Base-by-base conservation (phyloP, 176 grass and related monocot genomes). In the Aegilops tauschii region DNA sequence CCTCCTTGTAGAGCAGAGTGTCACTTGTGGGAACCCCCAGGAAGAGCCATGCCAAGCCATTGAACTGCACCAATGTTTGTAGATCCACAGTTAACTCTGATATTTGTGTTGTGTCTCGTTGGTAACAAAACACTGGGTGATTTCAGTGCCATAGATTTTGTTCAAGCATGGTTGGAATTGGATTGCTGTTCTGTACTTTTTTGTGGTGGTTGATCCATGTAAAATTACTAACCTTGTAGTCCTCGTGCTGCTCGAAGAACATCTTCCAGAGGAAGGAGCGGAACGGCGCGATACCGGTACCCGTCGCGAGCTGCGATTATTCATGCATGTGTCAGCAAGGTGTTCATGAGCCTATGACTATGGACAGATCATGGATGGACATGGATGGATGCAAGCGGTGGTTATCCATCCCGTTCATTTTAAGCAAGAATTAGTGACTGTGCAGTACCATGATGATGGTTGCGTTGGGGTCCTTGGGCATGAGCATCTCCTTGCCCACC, bases 381-480 rank as follows among this genome's bases (percentile, higher is more conserved):
- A 49, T 49, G n/a, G 40, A 44, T 44, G 40, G 40, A 73, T 74
- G 12, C n/a, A 28, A 25, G 1, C 14, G 17, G 0, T 73, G 11
- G 3, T 45, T 8, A 50, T 76, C 13, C 23, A 66, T 66, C 3
- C 14, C 5, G n/a, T 8, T 32, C 9, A n/a, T 12, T 54, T 56
- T 17, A 0, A 40, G 12, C 36, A 37, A 12, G 39, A 73, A 73
- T 3, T 8, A 45, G 5, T 28, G 25, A 0, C 1, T 56, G 52
- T 16, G 4, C 52, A 4, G 72, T 90, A 97, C 93, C 95, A 98
- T 98, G 42, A 98, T 81, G 61, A 98, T 34, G 1, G 91, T 95
- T 11, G 95, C 93, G 75, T 98, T 93, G 66, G 95, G 95, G 71
- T 98, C 93, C 86, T 98, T 93, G n/a, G 95, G 95, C 95, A 98